A percentile compares a stretch with the other conserved stretches of the same genome.
These are phyloP conservation scores for Teunomyces tritomae DNA, from an alignment of 805 yeast species.

Conservation along the genomic window DNA sequence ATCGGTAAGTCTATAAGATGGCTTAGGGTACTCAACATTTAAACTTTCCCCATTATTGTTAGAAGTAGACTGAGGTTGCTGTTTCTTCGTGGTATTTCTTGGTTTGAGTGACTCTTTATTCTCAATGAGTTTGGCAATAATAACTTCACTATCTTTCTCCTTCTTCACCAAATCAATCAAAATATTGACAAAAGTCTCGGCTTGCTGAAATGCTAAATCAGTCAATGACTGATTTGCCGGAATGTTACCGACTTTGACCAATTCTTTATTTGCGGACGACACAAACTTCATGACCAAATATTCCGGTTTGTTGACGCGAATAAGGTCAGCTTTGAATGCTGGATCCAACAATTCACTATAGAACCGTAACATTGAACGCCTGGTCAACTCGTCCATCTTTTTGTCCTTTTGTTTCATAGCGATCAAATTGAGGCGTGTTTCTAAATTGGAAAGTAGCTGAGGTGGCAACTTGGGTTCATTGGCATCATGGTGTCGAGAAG, in stretches of 20 bases:
- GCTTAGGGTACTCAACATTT: slow-evolving; percentile 30
- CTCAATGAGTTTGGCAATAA: slow-evolving; percentile 43
- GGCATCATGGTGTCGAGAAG: slow-evolving; percentile 7
- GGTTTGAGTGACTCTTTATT: slow-evolving; percentile 39
- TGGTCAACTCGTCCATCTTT: slow-evolving; percentile 45
- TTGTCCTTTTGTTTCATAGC: slow-evolving; percentile 42
- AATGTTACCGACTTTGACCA: slow-evolving; percentile 39
- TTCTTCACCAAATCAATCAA: slow-evolving; percentile 35
- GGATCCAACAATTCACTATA: slow-evolving; percentile 61
- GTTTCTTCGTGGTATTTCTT: slow-evolving; percentile 14
- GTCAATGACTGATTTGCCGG: slow-evolving; percentile 29
- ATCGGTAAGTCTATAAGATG: slow-evolving; percentile 54
- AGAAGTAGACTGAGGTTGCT: slow-evolving; percentile 1
- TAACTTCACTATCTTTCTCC: slow-evolving; percentile 36
- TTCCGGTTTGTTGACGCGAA: slow-evolving; percentile 33
- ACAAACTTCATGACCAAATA: slow-evolving; percentile 54
- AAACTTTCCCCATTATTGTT: not conserved
- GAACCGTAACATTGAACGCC: slow-evolving; percentile 58
- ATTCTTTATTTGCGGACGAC: slow-evolving; percentile 51
- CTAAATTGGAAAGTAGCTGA: slow-evolving; percentile 36
- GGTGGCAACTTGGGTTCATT: slow-evolving; percentile 36
- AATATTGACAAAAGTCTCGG: slow-evolving; percentile 34
- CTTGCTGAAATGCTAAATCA: slow-evolving; percentile 34
- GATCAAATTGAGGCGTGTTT: slow-evolving; percentile 40
- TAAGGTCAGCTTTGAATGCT: slow-evolving; percentile 31